phyloP scores from a whole-genome alignment of 202 grass and related monocot species.

The Setaria viridis region DNA sequence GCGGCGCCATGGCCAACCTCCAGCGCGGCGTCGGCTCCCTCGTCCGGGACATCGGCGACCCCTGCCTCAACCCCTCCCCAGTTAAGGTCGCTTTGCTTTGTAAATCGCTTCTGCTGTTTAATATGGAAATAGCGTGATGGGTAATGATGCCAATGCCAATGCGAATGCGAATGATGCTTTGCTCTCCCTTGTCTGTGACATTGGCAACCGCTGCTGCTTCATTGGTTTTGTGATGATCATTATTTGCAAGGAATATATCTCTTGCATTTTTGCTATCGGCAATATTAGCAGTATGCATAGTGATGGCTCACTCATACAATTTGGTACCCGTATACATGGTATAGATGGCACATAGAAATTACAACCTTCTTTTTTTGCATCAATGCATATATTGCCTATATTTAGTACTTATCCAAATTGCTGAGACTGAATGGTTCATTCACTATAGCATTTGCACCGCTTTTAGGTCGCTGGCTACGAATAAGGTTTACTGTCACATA shows the following conservation, averaged over 20 bases:
- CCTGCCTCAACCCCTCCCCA: slow-evolving; percentile 77
- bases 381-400: neutral
- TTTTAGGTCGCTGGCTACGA: neutral
- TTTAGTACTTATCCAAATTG: slow-evolving; percentile 23
- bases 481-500: neutral
- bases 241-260: neutral
- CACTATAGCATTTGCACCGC: neutral
- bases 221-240: neutral
- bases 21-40: slow-evolving; percentile 82
- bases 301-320: slow-evolving; percentile 3
- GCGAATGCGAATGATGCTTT: neutral
- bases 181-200: neutral
- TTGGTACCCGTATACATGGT: neutral
- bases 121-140: neutral
- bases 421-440: neutral
- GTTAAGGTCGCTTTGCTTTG: slow-evolving; percentile 57
- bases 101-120: neutral
- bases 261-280: neutral
- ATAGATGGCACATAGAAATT: neutral
- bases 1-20: slow-evolving; percentile 69
- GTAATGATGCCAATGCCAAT: neutral
- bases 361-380: neutral
- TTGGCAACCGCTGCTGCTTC: neutral
- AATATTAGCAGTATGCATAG: neutral
- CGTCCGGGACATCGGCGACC: slow-evolving; percentile 81